Base-by-base conservation (phyloP, 257 asterid genomes). In the Perilla frutescens region DNA sequence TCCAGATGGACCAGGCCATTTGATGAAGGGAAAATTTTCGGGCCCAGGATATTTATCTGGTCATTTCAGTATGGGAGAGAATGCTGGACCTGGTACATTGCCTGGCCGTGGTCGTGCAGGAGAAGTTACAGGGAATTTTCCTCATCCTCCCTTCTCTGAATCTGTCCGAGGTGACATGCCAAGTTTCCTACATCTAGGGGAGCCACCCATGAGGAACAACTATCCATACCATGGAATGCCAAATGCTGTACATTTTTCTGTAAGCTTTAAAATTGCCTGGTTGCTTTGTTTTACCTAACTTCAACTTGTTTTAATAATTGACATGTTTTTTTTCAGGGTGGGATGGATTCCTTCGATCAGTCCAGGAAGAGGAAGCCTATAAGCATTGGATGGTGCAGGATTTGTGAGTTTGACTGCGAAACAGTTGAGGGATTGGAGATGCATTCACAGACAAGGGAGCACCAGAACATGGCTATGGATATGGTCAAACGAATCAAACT, bases 371-470 rank as follows among this genome's bases (percentile, higher is more conserved):
- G 96, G 81, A 85, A 83, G 71, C 86, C 87, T 54, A 8, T 77
- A 37, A 84, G 89, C 82, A 79, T 73, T 70, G 98, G 95, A 36
- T 93, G 98, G 98, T 93, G 98, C 79, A 86, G 94, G 77, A 81
- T 93, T 48, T 93, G 98, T 82, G 82, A 81, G 79, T 56, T 85
- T 56, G 98, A 93, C 80, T 93, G 97, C 80, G 96, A 87, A 74
- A 81, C 97, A 5, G 87, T 91, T 54, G 97, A 91, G 76, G 89
- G 92, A 36, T 80, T 93, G 66, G 96, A 93, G 69, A 68, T 87
- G 80, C 98, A 93, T 81, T 87, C 97, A 4, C 98, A 93, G 77
- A 82, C 96, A 12, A 79, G 89, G 78, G 97, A 93, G 74, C 98
- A 93, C 89, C 96, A 91, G 85, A 84, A 79, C 47, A 88, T 80